Percentiles rank a stretch among this genome's conserved stretches.
phyloP scores from a whole-genome alignment of 2,329 filamentous ascomycete genomes.

The Neofusicoccum ribis region DNA sequence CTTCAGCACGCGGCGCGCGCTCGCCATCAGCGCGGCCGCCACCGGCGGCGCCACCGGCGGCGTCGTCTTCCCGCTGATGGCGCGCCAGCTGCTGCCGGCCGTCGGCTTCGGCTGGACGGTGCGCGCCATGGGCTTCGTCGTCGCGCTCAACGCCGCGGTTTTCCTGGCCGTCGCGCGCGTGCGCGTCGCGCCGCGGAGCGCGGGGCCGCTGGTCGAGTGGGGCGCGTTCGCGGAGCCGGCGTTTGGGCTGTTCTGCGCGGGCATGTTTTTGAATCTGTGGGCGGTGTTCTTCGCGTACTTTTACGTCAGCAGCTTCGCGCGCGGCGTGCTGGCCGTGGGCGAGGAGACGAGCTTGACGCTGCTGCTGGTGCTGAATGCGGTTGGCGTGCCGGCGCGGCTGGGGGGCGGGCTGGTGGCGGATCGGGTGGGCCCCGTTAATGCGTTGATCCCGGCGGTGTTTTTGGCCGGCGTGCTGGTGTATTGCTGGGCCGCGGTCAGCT shows the following conservation, averaged over 20 bases:
- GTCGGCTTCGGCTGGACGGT: constrained; percentile 27
- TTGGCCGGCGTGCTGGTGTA: constrained; percentile 28
- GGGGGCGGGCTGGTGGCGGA: neutral
- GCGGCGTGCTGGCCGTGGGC: neutral
- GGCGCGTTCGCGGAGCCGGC: constrained; percentile 56
- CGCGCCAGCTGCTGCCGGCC: constrained; percentile 21
- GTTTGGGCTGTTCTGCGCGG: constrained; percentile 50
- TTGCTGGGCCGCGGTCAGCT: constrained; percentile 43
- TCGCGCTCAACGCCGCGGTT: constrained; percentile 32
- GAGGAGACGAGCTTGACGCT: constrained; percentile 38
- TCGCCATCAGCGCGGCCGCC: constrained; percentile 34
- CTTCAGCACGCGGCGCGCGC: constrained; percentile 32
- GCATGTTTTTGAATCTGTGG: constrained; percentile 48
- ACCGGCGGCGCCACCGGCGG: constrained; percentile 23
- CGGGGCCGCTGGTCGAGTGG: constrained; percentile 55
- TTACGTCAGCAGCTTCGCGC: constrained; percentile 40
- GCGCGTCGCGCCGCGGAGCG: constrained; percentile 45
- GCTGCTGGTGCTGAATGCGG: constrained; percentile 54
- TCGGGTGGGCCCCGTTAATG: constrained; percentile 37
- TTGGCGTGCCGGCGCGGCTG: constrained; percentile 52
- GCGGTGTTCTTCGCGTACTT: constrained; percentile 59
- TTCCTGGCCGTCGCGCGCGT: constrained; percentile 41
- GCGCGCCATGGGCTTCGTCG: constrained; percentile 44
- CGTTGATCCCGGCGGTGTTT: constrained; percentile 46
- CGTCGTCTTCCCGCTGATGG: constrained; percentile 26